Evolutionary conservation across 345 rosid genomes (phyloP).

Genomic region (Streptanthus diversifolius): DNA sequence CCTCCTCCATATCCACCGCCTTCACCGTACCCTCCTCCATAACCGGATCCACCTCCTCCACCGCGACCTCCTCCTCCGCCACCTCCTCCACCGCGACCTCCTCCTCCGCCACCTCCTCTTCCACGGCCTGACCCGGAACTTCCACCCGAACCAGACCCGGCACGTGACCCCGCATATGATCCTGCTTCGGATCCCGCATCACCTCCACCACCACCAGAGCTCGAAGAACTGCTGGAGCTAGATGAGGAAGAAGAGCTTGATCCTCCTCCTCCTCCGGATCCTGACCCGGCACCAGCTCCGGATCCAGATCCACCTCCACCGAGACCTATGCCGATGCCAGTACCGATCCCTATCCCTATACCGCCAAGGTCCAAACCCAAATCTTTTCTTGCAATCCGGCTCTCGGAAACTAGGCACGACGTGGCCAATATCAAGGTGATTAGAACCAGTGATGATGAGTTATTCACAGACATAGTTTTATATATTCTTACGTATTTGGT

Average conservation of each 20-base stretch:
- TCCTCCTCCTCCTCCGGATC: conserved; percentile 53
- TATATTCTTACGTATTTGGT: conserved; percentile 4
- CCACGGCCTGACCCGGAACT: conserved; percentile 30
- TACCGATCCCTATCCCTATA: conserved; percentile 61
- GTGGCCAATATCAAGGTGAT: conserved; percentile 27
- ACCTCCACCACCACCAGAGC: conserved; percentile 48
- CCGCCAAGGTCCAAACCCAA: conserved; percentile 79
- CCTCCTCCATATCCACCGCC: conserved; percentile 37
- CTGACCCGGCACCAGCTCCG: conserved; percentile 58
- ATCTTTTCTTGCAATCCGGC: conserved; percentile 70
- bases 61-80: conserved; percentile 35
- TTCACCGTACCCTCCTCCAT: conserved; percentile 34
- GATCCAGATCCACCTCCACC: conserved; percentile 65
- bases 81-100: conserved; percentile 29
- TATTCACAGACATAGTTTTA: conserved; percentile 18
- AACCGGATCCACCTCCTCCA: conserved; percentile 28
- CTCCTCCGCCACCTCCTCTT: conserved; percentile 30
- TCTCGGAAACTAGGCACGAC: conserved; percentile 39
- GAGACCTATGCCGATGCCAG: conserved; percentile 68
- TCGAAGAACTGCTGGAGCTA: conserved; percentile 51
- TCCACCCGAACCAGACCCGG: conserved; percentile 52
- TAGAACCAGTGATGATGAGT: conserved; percentile 20
- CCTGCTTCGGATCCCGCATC: conserved; percentile 67
- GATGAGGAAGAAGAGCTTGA: conserved; percentile 47
- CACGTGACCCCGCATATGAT: conserved; percentile 60